These are phyloP conservation scores for Lomentospora prolificans DNA, from an alignment of 2,329 filamentous ascomycete species.

Conservation along the genomic window DNA sequence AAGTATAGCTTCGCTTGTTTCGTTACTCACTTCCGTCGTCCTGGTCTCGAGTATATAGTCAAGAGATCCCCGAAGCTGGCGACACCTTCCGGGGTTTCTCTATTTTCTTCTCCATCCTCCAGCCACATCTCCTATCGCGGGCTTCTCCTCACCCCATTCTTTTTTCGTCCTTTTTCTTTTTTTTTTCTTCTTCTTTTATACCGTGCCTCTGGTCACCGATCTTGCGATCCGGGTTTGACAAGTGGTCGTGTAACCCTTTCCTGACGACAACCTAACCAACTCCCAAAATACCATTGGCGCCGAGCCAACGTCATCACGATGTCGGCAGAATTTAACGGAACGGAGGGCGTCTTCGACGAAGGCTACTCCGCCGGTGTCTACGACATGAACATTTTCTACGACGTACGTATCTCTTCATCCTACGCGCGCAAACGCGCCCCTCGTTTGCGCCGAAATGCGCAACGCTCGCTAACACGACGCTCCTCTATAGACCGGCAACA, in stretches of 20 bases:
- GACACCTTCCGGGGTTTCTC: not conserved
- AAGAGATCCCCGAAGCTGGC: not conserved
- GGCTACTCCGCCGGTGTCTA: conserved; percentile 41
- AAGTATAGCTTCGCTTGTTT: no score
- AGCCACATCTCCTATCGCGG: not conserved
- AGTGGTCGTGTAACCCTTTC: no score
- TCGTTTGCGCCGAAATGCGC: no score
- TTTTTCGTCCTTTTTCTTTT: not conserved
- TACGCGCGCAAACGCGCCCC: not conserved
- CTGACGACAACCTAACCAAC: not conserved
- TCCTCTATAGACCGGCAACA: conserved; percentile 56
- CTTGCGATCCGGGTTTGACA: not conserved
- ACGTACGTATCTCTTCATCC: conserved; percentile 37
- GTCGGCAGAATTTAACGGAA: conserved; percentile 40
- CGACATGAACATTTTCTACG: conserved; percentile 80
- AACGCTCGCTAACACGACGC: no score
- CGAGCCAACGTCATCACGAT: conserved; percentile 14
- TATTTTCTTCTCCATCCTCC: not conserved
- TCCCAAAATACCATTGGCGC: not conserved
- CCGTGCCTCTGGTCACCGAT: not conserved
- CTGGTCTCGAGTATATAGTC: not conserved
- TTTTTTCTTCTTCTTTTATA: not conserved
- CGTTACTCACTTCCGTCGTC: not conserved
- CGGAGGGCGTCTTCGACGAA: conserved; percentile 34
- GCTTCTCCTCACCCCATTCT: not conserved